phyloP scores from a whole-genome alignment of 352 stramenopile species.

The Globisporangium takayamanum region DNA sequence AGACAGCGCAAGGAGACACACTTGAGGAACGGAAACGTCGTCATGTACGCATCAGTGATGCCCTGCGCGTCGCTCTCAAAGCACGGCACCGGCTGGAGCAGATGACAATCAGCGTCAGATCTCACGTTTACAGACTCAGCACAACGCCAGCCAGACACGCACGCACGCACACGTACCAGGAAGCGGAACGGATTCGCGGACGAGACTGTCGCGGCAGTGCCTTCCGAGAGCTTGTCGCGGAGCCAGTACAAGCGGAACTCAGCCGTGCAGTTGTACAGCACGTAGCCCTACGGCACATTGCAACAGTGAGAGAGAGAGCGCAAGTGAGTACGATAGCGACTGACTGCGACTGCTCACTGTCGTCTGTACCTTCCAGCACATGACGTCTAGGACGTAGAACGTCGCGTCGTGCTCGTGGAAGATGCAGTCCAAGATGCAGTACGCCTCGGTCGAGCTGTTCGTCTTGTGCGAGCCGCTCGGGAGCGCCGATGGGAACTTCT shows the following conservation, averaged over 20 bases:
- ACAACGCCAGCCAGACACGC: background rate
- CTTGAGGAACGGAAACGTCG: constrained; percentile 82
- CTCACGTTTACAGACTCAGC: background rate
- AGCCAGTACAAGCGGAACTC: constrained; percentile 91
- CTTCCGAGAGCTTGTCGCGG: constrained; percentile 86
- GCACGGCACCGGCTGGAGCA: constrained; percentile 64
- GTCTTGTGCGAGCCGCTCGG: constrained; percentile 81
- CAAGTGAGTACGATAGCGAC: background rate
- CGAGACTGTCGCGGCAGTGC: constrained; percentile 30
- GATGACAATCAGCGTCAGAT: background rate
- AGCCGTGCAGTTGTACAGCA: constrained; percentile 90
- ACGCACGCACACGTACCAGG: constrained; percentile 28
- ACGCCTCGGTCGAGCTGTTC: constrained; percentile 55
- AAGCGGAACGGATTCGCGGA: constrained; percentile 73
- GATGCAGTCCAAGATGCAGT: constrained; percentile 90
- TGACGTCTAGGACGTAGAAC: constrained; percentile 91
- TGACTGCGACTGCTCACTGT: background rate
- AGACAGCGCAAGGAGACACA: constrained; percentile 17
- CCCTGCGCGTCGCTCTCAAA: constrained; percentile 81
- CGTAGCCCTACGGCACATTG: constrained; percentile 39
- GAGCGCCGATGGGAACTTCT: constrained; percentile 82
- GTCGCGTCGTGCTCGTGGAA: constrained; percentile 85
- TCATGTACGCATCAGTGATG: constrained; percentile 71
- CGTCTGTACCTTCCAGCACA: constrained; percentile 85
- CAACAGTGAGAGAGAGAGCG: background rate